Base-by-base conservation (phyloP, 805 yeast genomes). In the Ogataea paraovalis region DNA sequence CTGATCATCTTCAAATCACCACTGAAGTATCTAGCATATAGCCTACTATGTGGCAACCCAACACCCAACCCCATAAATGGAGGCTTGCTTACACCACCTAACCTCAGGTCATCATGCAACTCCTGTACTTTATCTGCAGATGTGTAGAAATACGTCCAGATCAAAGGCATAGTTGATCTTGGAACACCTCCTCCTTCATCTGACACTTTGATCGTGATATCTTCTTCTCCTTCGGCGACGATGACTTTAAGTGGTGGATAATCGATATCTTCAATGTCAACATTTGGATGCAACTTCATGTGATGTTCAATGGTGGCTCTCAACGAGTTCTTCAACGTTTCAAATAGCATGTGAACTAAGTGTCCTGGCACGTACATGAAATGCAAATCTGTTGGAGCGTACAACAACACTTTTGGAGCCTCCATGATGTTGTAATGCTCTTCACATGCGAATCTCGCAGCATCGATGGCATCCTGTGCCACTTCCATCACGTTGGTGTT, bases 111-210 rank as follows among this genome's bases (percentile, higher is more conserved):
- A 53, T 75, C 73, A 36, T 54, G 53, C n/a, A 32, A 19, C 6
- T 51, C 61, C 37, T 80, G 85, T 2, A 78, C 76, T 50, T 82
- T 87, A 56, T 82, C 81, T 42, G 90, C 96, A 0, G 96, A 87
- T 3, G 97, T 90, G 68, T 89, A 89, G 65, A 90, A 75, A 64
- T 89, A 89, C 0, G 96, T 87, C 96, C 96, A 90, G 39, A 89
- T 86, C 53, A 86, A 72, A 3, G 96, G 94, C 14, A 87, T 78
- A 46, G 86, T 91, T 51, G 87, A 76, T 50, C 96, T 74, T 2
- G 96, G 87, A 50, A 90, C 88, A 20, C 96, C 97, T 27, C 96
- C 97, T 33, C 97, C 97, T 68, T 89, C 96, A 64, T 89, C 97
- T 25, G 91, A 83, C 52, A 89, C 83, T 65, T 90, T 90, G 57